phyloP scores from a whole-genome alignment of 148 eudicot genomes.

The Vaccinium macrocarpon region DNA sequence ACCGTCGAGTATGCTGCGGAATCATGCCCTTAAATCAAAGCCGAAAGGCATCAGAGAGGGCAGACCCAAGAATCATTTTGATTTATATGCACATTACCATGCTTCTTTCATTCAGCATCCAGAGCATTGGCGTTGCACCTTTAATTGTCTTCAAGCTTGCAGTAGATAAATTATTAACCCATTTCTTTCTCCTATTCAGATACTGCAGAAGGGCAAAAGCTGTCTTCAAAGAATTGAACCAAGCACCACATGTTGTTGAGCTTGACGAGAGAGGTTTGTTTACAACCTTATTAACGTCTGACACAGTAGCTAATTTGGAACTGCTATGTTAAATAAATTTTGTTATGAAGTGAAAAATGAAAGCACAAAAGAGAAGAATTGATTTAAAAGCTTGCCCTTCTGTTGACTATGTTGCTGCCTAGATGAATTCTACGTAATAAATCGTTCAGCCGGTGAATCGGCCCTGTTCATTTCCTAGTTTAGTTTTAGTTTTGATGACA shows the following conservation, averaged over 20 bases:
- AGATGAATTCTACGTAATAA: neutral
- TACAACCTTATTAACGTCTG: neutral
- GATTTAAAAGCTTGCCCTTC: neutral
- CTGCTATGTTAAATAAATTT: neutral
- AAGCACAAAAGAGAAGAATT: neutral
- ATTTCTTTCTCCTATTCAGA: constrained; percentile 33
- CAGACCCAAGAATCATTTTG: no score
- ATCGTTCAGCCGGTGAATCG: neutral
- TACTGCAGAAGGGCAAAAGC: constrained; percentile 85
- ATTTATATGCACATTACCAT: no score
- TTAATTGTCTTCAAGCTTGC: neutral
- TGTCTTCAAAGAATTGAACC: constrained; percentile 76
- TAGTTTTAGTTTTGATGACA: no score
- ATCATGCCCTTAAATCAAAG: no score
- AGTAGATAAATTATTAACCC: neutral
- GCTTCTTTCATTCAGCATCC: no score
- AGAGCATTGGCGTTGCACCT: no score
- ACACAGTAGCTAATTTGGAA: neutral
- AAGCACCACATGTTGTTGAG: constrained; percentile 76
- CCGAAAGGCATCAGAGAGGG: no score
- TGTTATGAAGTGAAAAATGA: neutral
- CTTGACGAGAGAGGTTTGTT: constrained; percentile 88
- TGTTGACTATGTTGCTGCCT: neutral
- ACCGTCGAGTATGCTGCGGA: no score
- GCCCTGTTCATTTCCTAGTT: no score